phyloP scores from a whole-genome alignment of 148 eudicot genomes.

The Polygonum aviculare region DNA sequence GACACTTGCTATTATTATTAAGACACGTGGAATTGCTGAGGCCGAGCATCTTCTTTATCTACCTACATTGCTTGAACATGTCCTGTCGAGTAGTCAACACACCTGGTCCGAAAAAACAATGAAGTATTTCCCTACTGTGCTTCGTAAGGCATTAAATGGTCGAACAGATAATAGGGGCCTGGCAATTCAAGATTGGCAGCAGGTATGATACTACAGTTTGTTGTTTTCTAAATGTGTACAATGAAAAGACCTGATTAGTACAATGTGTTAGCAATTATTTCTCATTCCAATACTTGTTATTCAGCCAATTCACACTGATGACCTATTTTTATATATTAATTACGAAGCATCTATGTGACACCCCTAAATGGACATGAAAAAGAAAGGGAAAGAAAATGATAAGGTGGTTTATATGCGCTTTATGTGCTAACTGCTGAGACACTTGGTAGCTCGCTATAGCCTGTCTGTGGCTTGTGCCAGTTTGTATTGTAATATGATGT shows the following conservation, averaged over 20 bases:
- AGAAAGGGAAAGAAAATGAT: neutral
- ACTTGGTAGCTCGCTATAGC: neutral
- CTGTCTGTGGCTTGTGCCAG: neutral
- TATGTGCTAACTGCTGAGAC: neutral
- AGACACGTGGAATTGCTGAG: slow-evolving; percentile 95
- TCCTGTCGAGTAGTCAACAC: slow-evolving; percentile 86
- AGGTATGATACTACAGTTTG: slow-evolving; percentile 28
- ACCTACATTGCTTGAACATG: slow-evolving; percentile 83
- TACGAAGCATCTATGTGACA: neutral
- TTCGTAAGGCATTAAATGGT: slow-evolving; percentile 68
- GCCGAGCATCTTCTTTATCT: slow-evolving; percentile 84
- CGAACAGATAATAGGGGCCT: slow-evolving; percentile 70
- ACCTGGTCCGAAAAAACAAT: slow-evolving; percentile 94
- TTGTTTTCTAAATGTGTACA: neutral
- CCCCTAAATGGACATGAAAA: neutral
- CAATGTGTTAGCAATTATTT: neutral
- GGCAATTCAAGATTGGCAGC: slow-evolving; percentile 92
- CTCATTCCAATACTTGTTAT: neutral
- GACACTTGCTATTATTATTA: slow-evolving; percentile 81
- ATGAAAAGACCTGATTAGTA: neutral
- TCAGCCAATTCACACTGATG: neutral
- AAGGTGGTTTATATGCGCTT: neutral
- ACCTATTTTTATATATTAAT: too few relatives aligned
- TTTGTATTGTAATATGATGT: neutral
- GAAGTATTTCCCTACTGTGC: slow-evolving; percentile 69